Percentiles rank a stretch among this genome's conserved stretches.
phyloP scores from a whole-genome alignment of 1,139 yeast genomes.

The Sugiyamaella neomexicana region DNA sequence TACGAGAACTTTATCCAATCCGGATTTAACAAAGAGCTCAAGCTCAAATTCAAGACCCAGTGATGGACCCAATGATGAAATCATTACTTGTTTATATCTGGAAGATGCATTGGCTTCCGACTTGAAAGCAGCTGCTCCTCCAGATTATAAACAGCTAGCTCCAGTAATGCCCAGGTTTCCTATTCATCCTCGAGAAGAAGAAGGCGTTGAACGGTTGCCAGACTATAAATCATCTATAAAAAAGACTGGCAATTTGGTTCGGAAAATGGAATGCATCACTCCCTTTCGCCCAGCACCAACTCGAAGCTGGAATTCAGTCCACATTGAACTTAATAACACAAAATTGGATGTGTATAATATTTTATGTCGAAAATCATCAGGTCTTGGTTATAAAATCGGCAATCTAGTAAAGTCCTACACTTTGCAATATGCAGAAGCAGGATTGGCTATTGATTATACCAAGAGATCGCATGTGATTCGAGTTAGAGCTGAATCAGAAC shows the following conservation, averaged over 20 bases:
- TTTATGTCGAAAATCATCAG: conserved; percentile 13
- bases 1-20: conserved; percentile 21
- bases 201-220: conserved; percentile 40
- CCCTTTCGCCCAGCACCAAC: conserved; percentile 44
- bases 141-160: conserved; percentile 32
- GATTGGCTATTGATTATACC: conserved; percentile 67
- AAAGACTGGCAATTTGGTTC: conserved; percentile 34
- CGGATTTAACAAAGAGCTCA: conserved; percentile 16
- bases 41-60: no score
- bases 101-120: conserved; percentile 19
- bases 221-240: conserved; percentile 38
- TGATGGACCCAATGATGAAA: conserved; percentile 14
- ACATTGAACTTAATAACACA: conserved; percentile 58
- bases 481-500: conserved; percentile 67
- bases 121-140: conserved; percentile 24
- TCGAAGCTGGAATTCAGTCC: conserved; percentile 54
- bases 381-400: conserved; percentile 24
- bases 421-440: conserved; percentile 66
- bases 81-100: conserved; percentile 22
- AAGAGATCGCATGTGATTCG: conserved; percentile 60
- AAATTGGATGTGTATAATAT: conserved; percentile 50
- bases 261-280: conserved; percentile 41
- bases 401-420: conserved; percentile 48
- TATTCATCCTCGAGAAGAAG: conserved; percentile 39
- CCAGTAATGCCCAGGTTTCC: conserved; percentile 34